Evolutionary conservation across 495 filamentous ascomycete genomes (phyloP).

Genomic region (Aspergillus haitiensis): DNA sequence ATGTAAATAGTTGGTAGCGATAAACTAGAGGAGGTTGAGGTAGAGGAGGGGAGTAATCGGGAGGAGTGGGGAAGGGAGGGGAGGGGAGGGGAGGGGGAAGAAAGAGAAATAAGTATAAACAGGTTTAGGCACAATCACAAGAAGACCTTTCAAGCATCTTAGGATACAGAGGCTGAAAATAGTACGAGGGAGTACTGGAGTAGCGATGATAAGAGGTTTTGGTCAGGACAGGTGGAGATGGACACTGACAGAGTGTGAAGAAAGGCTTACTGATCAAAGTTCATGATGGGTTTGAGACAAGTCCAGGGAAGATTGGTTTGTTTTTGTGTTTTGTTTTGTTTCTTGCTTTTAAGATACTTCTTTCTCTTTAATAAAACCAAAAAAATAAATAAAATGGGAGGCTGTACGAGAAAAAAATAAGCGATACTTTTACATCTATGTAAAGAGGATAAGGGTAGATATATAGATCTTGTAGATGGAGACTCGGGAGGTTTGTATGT

Average conservation of each 20-base stretch:
- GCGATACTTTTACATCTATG: conserved; percentile 13
- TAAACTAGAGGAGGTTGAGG: conserved; percentile 19
- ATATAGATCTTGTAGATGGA: conserved; percentile 9
- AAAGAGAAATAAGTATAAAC: conserved; percentile 27
- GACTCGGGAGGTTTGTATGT: background rate
- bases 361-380: background rate
- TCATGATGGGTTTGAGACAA: conserved; percentile 23
- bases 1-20: conserved; percentile 21
- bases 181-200: conserved; percentile 28
- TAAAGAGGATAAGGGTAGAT: background rate
- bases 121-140: conserved; percentile 32
- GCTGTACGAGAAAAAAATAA: conserved; percentile 6
- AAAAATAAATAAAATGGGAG: background rate
- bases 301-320: too few relatives aligned
- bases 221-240: conserved; percentile 26
- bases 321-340: conserved; percentile 10
- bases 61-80: conserved; percentile 15
- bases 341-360: background rate
- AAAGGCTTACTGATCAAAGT: conserved; percentile 30
- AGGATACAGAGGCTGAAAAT: conserved; percentile 28
- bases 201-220: conserved; percentile 23
- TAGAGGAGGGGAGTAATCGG: conserved; percentile 23
- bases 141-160: conserved; percentile 25
- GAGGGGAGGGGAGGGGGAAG: conserved; percentile 15
- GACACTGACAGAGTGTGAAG: conserved; percentile 21